Conservation (phyloP, 345 rosid genomes). For the Salix koriyanagi region DNA sequence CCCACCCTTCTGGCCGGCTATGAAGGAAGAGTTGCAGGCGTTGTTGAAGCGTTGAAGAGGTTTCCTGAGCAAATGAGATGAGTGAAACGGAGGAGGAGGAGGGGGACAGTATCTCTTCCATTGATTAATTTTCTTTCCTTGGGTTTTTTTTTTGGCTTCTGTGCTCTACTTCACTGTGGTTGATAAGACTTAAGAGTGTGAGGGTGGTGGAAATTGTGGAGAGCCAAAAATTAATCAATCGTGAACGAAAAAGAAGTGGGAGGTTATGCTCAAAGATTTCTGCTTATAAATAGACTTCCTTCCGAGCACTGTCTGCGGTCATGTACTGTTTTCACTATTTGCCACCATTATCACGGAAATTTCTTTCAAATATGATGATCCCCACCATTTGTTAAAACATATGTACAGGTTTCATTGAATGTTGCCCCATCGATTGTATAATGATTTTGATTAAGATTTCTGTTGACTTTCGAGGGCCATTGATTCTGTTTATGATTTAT, state of each 20-base stretch:
- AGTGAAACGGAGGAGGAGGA: conserved; percentile 26
- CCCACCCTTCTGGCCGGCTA: conserved; percentile 49
- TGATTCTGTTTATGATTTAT: neutral
- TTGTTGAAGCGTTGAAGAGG: conserved; percentile 39
- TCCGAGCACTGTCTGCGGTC: neutral
- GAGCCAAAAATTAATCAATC: neutral
- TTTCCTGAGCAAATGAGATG: conserved; percentile 14
- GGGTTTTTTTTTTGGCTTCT: neutral
- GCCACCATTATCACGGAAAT: neutral
- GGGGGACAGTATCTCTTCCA: conserved; percentile 32
- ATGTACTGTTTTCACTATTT: too few species aligned
- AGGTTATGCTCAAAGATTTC: neutral
- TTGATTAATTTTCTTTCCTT: neutral
- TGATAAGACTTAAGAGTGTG: neutral
- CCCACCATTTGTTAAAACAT: neutral
- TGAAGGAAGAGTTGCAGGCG: conserved; percentile 44
- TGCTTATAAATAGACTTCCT: neutral
- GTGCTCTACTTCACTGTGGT: neutral
- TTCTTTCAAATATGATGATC: neutral
- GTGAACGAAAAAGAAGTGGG: neutral
- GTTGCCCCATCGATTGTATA: neutral
- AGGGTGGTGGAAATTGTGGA: neutral
- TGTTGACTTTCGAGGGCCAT: neutral
- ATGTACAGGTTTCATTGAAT: conserved; percentile 4
- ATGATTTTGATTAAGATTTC: neutral